Evolutionary conservation across 768 basidiomycete species (phyloP), one percentile per base, ranked within the genome.

Genomic region (Inosperma sp.): DNA sequence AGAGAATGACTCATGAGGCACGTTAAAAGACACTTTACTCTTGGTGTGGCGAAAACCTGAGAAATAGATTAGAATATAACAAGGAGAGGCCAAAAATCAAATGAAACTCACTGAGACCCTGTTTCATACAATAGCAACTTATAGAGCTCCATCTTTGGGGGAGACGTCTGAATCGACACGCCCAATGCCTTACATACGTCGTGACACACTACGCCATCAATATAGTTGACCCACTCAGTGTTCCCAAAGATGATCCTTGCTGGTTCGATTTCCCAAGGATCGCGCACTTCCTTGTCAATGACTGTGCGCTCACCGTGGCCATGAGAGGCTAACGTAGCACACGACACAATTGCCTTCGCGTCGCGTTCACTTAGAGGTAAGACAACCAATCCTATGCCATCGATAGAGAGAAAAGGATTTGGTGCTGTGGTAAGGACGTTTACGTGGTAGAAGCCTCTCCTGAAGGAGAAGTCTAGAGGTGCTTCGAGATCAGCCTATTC

Each of bases 221-320:
- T 48, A 36, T 62, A 79, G 2, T 44, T 27, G 1, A 49, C 31
- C 77, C 78, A 80, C 10, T 59, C 63, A 0, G 70, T 63, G 55
- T 77, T 78, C 10, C 58, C 58, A 48, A 79, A 76, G 5, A 57
- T 57, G 5, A 80, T 61, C 40, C 62, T 57, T 1, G 51, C 55
- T 0, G 73, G 69, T 44, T 75, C 72, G 36, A 80, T 73, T 56
- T 79, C 76, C 76, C 76, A 80, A 3, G 75, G 77, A 65, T 79
- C 71, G 10, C 76, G 62, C 5, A 78, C 74, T 1, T 63, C 56
- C 31, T 62, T 75, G 51, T 78, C 70, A 1, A 77, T 65, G 7
- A 76, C 54, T 0, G 73, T 78, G 8, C 66, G 59, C 29, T 70
- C 66, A 13, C 73, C 75, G 46, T 71, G 68, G 1, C 76, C 77